Conservation (phyloP, 176 grass and related monocot genomes). For the Puya raimondii region DNA sequence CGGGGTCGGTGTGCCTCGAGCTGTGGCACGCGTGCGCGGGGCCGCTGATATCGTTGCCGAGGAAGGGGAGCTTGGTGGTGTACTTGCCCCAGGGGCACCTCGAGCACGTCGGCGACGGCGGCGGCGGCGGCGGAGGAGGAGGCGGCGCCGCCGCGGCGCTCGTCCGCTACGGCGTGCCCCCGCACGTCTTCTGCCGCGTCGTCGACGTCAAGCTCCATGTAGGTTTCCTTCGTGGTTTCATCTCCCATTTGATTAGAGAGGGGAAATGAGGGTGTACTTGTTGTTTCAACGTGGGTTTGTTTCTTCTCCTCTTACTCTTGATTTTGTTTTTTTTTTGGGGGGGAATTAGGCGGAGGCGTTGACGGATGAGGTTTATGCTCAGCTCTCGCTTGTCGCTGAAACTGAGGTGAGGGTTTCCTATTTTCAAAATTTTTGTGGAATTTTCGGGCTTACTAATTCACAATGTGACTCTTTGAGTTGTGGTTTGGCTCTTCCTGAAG, state of each 20-base stretch:
- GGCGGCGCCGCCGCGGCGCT: background rate
- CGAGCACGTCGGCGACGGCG: conserved; percentile 33
- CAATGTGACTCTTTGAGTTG: too few species aligned
- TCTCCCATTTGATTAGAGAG: background rate
- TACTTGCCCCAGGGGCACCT: conserved; percentile 76
- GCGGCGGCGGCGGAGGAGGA: background rate
- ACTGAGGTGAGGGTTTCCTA: conserved; percentile 34
- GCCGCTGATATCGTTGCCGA: conserved; percentile 43
- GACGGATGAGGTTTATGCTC: conserved; percentile 79
- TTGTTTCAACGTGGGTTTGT: background rate
- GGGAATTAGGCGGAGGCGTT: conserved; percentile 67
- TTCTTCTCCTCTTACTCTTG: too few species aligned
- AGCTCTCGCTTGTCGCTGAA: conserved; percentile 47
- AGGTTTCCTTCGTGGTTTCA: conserved; percentile 8
- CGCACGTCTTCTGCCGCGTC: conserved; percentile 73
- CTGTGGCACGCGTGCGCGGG: conserved; percentile 88
- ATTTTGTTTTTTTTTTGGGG: background rate
- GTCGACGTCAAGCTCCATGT: conserved; percentile 71
- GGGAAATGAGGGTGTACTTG: background rate
- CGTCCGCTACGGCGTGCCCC: conserved; percentile 20
- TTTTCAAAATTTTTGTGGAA: background rate
- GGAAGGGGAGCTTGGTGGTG: conserved; percentile 52
- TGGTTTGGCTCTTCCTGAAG: too few species aligned
- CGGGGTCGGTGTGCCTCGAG: conserved; percentile 46
- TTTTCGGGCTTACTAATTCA: too few species aligned